phyloP scores from a whole-genome alignment of 2,329 filamentous ascomycete species.

The Penicillium sp. region DNA sequence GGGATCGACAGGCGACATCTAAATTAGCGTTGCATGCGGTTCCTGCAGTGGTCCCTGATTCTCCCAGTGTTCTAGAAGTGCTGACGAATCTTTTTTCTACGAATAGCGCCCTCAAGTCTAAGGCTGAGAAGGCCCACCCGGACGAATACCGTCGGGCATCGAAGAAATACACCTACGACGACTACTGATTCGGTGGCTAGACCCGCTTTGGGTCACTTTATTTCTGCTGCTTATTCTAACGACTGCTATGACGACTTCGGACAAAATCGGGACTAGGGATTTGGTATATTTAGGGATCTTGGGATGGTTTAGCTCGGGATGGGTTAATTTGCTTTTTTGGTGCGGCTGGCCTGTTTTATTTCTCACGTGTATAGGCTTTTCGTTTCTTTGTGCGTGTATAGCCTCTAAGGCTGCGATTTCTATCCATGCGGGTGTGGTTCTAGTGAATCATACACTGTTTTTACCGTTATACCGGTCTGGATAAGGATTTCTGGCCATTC shows the following conservation, averaged over 20 bases:
- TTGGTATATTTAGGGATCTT: conserved; percentile 6
- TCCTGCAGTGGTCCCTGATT: not conserved
- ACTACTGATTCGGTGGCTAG: conserved; percentile 22
- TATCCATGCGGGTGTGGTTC: not conserved
- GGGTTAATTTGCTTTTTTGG: conserved; percentile 13
- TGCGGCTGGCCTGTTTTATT: conserved; percentile 11
- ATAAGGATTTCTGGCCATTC: not conserved
- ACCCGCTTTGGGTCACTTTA: not conserved
- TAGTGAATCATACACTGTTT: conserved; percentile 15
- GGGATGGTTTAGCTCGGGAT: conserved; percentile 9
- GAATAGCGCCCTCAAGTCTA: conserved; percentile 39
- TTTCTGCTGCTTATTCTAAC: conserved; percentile 19
- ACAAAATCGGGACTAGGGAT: conserved; percentile 16
- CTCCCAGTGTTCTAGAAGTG: conserved; percentile 13
- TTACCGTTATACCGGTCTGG: conserved; percentile 2
- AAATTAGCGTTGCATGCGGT: conserved; percentile 14
- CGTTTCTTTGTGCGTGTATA: conserved; percentile 17
- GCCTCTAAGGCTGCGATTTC: not conserved
- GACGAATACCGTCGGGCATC: conserved; percentile 46
- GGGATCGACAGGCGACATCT: conserved; percentile 11
- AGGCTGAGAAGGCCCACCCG: conserved; percentile 44
- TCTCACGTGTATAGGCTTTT: conserved; percentile 3
- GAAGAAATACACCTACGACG: conserved; percentile 43
- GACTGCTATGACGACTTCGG: conserved; percentile 18
- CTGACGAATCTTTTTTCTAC: conserved; percentile 22